These are phyloP conservation scores for Phyllosticta citrichinensis DNA, from an alignment of 2,329 filamentous ascomycete species.

Conservation along the genomic window DNA sequence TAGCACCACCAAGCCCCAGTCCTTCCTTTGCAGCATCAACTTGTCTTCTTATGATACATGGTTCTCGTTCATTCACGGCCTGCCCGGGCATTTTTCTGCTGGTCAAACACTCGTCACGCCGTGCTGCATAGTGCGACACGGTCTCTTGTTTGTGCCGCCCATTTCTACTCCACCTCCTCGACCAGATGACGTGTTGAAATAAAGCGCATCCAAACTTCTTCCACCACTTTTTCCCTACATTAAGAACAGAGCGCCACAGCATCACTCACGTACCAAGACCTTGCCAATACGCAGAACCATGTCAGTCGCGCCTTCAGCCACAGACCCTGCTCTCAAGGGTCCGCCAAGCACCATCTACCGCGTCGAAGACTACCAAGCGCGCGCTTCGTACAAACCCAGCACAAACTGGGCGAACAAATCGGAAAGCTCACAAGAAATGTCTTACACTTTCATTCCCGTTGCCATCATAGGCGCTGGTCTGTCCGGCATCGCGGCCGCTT, in stretches of 20 bases:
- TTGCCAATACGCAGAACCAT: neutral
- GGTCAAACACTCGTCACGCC: neutral
- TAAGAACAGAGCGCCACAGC: neutral
- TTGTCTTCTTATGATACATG: neutral
- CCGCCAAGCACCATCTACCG: neutral
- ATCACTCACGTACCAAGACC: neutral
- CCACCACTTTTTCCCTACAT: neutral
- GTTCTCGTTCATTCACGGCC: neutral
- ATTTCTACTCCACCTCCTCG: neutral
- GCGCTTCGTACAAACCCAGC: neutral
- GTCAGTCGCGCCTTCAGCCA: neutral
- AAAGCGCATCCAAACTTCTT: neutral
- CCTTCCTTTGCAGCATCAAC: neutral
- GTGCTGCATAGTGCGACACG: neutral
- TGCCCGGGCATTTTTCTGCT: neutral
- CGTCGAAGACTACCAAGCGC: neutral
- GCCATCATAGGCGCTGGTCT: conserved; percentile 52
- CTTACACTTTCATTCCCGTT: conserved; percentile 33
- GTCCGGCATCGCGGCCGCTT: conserved; percentile 52
- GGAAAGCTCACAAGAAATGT: neutral
- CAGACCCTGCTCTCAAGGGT: neutral
- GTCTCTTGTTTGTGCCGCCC: neutral
- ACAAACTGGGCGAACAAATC: neutral
- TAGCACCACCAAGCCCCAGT: neutral
- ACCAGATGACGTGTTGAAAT: neutral